phyloP scores from a whole-genome alignment of 2,329 filamentous ascomycete genomes.

The Diaporthe citrichinensis region DNA sequence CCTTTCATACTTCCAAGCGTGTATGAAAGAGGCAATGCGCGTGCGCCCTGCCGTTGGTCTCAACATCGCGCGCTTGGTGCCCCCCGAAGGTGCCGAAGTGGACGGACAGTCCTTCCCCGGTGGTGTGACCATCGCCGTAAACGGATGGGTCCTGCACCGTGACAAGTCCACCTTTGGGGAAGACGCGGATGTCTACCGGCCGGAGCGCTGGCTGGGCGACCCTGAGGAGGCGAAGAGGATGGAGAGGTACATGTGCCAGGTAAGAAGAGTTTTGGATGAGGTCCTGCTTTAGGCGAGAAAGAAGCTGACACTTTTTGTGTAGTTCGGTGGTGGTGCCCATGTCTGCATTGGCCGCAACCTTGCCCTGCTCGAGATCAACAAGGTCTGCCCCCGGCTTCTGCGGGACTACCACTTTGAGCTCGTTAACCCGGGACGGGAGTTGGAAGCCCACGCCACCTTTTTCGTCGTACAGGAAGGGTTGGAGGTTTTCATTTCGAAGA shows the following conservation, averaged over 20 bases:
- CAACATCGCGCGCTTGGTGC: constrained; percentile 66
- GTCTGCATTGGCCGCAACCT: constrained; percentile 70
- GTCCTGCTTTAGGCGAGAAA: background rate
- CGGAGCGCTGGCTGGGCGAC: constrained; percentile 68
- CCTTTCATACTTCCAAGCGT: constrained; percentile 69
- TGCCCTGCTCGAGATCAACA: constrained; percentile 71
- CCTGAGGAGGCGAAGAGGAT: constrained; percentile 60
- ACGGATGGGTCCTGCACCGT: constrained; percentile 68
- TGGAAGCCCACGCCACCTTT: constrained; percentile 69
- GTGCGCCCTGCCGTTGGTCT: constrained; percentile 69
- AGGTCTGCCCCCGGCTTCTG: constrained; percentile 68
- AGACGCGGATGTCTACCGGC: constrained; percentile 66
- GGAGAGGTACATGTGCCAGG: constrained; percentile 71
- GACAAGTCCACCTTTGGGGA: constrained; percentile 63
- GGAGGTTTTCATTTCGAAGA: constrained; percentile 63
- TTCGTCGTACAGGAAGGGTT: constrained; percentile 72
- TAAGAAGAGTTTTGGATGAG: constrained; percentile 46
- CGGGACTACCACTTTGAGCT: constrained; percentile 68
- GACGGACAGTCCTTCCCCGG: constrained; percentile 66
- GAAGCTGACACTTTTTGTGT: background rate
- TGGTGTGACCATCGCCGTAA: constrained; percentile 67
- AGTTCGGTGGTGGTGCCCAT: constrained; percentile 69
- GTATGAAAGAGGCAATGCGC: constrained; percentile 69
- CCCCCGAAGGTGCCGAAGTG: constrained; percentile 65
- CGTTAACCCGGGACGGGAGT: constrained; percentile 62